Evolutionary conservation across 495 filamentous ascomycete genomes (phyloP), one percentile per base, ranked within the genome.

Genomic region (Cairneyella variabilis): DNA sequence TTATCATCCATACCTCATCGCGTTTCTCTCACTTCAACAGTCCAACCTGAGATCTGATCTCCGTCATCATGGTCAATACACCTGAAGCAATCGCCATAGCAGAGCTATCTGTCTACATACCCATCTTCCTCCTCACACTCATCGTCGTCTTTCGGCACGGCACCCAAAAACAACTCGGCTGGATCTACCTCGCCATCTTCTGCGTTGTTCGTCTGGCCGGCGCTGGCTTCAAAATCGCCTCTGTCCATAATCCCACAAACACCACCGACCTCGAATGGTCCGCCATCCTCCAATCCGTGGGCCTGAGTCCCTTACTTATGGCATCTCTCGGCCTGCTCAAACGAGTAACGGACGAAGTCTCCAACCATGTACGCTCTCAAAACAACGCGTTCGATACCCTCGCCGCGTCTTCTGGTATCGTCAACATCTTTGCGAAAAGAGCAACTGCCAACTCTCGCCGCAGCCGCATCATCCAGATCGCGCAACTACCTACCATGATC

Each of bases 121-220:
- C 58, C 9, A 51, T 57, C 28, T 61, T 61, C 34, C 32, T 61
- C 23, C 54, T 61, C 20, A 61, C 58, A 2, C 10, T 52, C 7
- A 47, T 57, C 3, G 45, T 61, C 16, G 22, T 61, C 25, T 25
- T 57, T 7, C 53, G 57, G 4, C 60, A 56, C 12, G 53, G 57
- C 36, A 50, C 55, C 44, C 52, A 55, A 28, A 57, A 43, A 34
- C 60, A 57, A 48, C 57, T 57, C 9, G 57, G 60, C 43, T 57
- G 60, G 57, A 63, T 63, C 26, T 63, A 55, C 41, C 57, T 60
- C 16, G 49, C 36, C 7, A 49, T 61, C 5, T 54, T 56, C 44
- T 57, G 49, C 23, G 21, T 53, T 9, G 32, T 61, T 26, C 58
- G 53, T 25, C 17, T 56, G 21, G 58, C 38, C 22, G 58, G 54